Evolutionary conservation across 2,329 filamentous ascomycete species (phyloP).

Genomic region (Arthroderma uncinatum): DNA sequence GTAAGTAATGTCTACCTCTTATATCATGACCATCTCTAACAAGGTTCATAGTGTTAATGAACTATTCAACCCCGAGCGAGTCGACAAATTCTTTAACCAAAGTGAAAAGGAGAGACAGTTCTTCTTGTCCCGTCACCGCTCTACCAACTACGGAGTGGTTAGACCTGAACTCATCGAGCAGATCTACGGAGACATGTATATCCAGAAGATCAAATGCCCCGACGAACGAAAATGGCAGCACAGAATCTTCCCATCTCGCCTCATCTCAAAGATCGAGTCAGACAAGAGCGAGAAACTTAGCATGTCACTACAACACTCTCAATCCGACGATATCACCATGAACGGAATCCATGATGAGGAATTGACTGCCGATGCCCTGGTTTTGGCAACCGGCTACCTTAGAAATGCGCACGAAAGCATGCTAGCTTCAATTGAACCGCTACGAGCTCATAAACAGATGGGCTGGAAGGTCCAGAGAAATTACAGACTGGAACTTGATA

Average conservation of each 20-base stretch:
- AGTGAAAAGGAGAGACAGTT: constrained; percentile 47
- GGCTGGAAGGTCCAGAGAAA: constrained; percentile 62
- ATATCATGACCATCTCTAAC: constrained; percentile 5
- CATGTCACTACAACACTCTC: constrained; percentile 47
- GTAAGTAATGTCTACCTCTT: constrained; percentile 43
- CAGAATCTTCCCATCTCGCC: constrained; percentile 60
- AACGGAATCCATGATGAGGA: constrained; percentile 41
- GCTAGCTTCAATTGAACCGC: constrained; percentile 52
- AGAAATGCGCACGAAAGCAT: constrained; percentile 69
- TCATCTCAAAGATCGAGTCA: constrained; percentile 52
- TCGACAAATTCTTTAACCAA: constrained; percentile 64
- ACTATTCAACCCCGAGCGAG: constrained; percentile 81
- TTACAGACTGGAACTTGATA: constrained; percentile 63
- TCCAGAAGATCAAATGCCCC: constrained; percentile 60
- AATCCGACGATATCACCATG: constrained; percentile 24
- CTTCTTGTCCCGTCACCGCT: constrained; percentile 55
- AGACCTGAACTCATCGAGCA: constrained; percentile 80
- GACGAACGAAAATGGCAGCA: constrained; percentile 70
- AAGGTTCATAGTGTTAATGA: constrained; percentile 62
- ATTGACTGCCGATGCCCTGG: constrained; percentile 65
- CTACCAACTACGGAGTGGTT: constrained; percentile 91
- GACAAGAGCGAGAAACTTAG: constrained; percentile 43
- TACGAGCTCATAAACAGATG: constrained; percentile 50
- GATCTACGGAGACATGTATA: constrained; percentile 77
- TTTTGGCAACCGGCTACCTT: constrained; percentile 79